phyloP scores from a whole-genome alignment of 345 rosid genomes.

The Toxicodendron radicans region DNA sequence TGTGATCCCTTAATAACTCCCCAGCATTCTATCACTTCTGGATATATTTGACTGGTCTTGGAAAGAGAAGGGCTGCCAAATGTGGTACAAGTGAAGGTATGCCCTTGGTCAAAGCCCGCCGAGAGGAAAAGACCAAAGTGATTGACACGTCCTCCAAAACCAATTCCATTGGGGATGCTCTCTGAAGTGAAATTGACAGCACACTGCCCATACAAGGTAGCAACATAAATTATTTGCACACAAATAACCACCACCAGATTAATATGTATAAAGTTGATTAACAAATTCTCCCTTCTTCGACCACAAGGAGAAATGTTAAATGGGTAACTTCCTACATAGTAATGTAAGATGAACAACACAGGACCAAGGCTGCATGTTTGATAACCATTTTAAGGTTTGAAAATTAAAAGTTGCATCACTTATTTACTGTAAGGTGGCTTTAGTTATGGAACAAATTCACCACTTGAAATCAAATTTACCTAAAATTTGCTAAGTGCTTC shows the following conservation, averaged over 20 bases:
- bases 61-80: slow-evolving; percentile 84
- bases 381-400: background rate
- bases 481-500: too few species aligned
- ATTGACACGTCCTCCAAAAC: slow-evolving; percentile 75
- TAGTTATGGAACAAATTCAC: too few species aligned
- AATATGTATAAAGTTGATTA: background rate
- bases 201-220: slow-evolving; percentile 49
- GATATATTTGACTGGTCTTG: slow-evolving; percentile 43
- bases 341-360: background rate
- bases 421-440: too few species aligned
- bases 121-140: slow-evolving; percentile 83
- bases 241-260: background rate
- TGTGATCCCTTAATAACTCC: slow-evolving; percentile 48
- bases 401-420: background rate
- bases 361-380: background rate
- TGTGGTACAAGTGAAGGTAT: slow-evolving; percentile 68
- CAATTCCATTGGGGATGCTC: slow-evolving; percentile 89
- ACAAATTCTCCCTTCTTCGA: background rate
- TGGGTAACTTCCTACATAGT: background rate
- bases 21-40: slow-evolving; percentile 92
- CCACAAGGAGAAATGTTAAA: background rate
- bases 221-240: background rate
- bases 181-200: slow-evolving; percentile 86
- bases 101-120: slow-evolving; percentile 79
- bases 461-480: too few species aligned